These are phyloP conservation scores for Fusarium fracticaudum DNA, from an alignment of 2,329 filamentous ascomycete genomes.

Conservation along the genomic window DNA sequence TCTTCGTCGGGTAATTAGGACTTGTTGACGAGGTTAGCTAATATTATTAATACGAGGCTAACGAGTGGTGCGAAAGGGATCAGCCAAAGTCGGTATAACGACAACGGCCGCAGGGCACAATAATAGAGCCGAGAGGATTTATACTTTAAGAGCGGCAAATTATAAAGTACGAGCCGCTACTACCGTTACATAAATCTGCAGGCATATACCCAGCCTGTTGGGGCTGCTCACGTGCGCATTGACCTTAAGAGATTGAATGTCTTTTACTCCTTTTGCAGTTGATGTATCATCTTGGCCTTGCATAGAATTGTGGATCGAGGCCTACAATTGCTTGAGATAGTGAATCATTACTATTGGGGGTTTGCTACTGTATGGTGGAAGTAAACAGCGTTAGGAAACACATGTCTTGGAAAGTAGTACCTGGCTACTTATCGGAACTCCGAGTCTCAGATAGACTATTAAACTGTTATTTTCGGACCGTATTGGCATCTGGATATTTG, in stretches of 20 bases:
- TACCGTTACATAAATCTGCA: background rate
- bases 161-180: background rate
- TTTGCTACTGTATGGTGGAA: accelerated
- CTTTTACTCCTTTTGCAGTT: background rate
- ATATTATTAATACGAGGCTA: background rate
- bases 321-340: accelerated
- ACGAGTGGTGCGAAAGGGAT: accelerated
- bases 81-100: accelerated
- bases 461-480: background rate
- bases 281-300: background rate
- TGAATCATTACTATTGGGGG: background rate
- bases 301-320: accelerated
- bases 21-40: background rate
- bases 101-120: background rate
- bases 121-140: background rate
- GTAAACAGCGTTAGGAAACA: background rate
- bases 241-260: background rate
- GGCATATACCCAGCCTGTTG: background rate
- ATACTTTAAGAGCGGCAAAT: background rate
- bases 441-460: no score
- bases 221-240: background rate
- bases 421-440: accelerated
- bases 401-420: accelerated
- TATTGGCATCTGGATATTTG: background rate
- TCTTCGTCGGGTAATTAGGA: background rate